A percentile compares a stretch with the other conserved stretches of the same genome.
Evolutionary conservation across 345 rosid species (phyloP).

Genomic region (Gossypium australe): DNA sequence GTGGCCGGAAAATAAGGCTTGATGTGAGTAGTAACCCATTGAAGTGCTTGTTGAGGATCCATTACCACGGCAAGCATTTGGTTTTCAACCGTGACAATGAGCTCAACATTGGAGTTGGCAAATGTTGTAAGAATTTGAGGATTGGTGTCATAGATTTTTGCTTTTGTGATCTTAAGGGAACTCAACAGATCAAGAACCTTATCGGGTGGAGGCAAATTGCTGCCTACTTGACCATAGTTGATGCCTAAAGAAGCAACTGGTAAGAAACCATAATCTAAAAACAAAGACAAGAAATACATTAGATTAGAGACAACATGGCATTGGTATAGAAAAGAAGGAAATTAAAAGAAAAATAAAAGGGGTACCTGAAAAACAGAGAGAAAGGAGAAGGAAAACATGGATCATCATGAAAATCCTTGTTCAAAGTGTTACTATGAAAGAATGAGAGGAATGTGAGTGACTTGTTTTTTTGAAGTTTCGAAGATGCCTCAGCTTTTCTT

Average conservation of each 20-base stretch:
- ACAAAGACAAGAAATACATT: background rate
- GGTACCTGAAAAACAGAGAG: slow-evolving; percentile 44
- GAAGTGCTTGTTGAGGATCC: slow-evolving; percentile 75
- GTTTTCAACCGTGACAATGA: slow-evolving; percentile 78
- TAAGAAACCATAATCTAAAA: slow-evolving; percentile 39
- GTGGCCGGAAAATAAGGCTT: slow-evolving; percentile 70
- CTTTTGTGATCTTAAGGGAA: slow-evolving; percentile 55
- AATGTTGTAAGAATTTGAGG: slow-evolving; percentile 72
- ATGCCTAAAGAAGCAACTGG: slow-evolving; percentile 65
- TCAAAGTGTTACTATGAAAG: slow-evolving; percentile 20
- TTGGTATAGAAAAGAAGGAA: background rate
- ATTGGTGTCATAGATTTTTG: slow-evolving; percentile 84
- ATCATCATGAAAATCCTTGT: slow-evolving; percentile 24
- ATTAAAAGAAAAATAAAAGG: background rate
- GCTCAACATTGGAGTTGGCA: slow-evolving; percentile 61
- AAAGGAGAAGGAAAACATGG: slow-evolving; percentile 33
- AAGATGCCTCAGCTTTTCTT: too few relatives aligned
- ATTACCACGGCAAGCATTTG: slow-evolving; percentile 47
- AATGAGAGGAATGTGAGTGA: background rate
- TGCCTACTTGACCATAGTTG: slow-evolving; percentile 86
- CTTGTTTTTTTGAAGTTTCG: too few relatives aligned
- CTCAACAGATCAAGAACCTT: slow-evolving; percentile 60
- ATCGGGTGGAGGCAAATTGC: slow-evolving; percentile 71
- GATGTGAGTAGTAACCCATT: slow-evolving; percentile 64
- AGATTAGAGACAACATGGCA: background rate